phyloP scores from a whole-genome alignment of 2,329 filamentous ascomycete species.

The Alternaria arbusti region DNA sequence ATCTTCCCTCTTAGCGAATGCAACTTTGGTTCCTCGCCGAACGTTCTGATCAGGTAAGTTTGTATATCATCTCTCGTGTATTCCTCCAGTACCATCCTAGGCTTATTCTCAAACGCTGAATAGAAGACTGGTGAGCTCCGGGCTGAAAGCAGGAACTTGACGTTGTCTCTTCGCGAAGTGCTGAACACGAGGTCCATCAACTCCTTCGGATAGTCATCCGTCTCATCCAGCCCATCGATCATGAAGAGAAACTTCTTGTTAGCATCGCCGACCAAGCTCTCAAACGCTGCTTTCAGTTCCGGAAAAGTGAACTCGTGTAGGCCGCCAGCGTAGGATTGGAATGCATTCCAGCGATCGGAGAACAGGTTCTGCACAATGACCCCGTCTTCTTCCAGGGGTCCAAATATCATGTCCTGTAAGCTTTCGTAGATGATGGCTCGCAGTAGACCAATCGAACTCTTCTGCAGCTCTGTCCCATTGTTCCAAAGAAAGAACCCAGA shows the following conservation, averaged over 20 bases:
- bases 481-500: conserved; percentile 58
- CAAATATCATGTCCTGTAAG: conserved; percentile 42
- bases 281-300: conserved; percentile 32
- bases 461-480: conserved; percentile 36
- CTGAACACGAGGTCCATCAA: conserved; percentile 27
- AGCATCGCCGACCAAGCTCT: conserved; percentile 34
- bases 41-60: conserved; percentile 18
- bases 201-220: conserved; percentile 29
- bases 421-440: conserved; percentile 38
- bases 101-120: conserved; percentile 29
- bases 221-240: conserved; percentile 41
- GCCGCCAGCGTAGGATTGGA: conserved; percentile 36
- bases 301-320: conserved; percentile 26
- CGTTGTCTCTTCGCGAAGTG: conserved; percentile 30
- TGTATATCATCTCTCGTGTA: conserved; percentile 29
- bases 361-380: conserved; percentile 34
- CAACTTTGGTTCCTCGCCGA: conserved; percentile 10
- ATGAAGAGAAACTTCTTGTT: conserved; percentile 42
- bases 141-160: conserved; percentile 44
- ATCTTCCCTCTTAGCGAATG: conserved; percentile 28
- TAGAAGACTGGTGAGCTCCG: conserved; percentile 28
- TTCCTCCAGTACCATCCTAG: conserved; percentile 30
- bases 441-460: conserved; percentile 31
- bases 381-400: conserved; percentile 33
- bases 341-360: conserved; percentile 38